Evolutionary conservation across 2,329 filamentous ascomycete species (phyloP), one percentile per base, ranked within the genome.

Genomic region (Botrytis hyacinthi): DNA sequence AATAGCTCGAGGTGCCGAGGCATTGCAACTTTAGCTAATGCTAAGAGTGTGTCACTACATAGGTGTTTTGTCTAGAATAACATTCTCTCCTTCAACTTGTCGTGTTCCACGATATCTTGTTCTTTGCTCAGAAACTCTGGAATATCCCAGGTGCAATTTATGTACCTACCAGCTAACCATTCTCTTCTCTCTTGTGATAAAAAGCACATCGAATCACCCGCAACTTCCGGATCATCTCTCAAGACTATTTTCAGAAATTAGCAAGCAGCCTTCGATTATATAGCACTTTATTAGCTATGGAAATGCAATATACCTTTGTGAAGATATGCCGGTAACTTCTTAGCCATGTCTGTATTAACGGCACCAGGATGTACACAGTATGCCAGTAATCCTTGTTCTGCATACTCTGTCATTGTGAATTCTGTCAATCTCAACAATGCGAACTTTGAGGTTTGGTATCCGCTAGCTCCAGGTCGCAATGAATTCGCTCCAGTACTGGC

Each of bases 361-460:
- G 80, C 80, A 2, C 82, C 83, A 1, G 84, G 83, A 77, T 86
- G 83, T 0, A 86, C 70, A 2, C 80, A 78, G 66, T 83, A 84
- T 8, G 82, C 80, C 26, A 85, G 62, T 4, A 86, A 69, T 4
- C 84, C 84, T 75, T 86, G 54, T 62, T 82, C 76, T 4, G 76
- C 81, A 76, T 87, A 85, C 63, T 88, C 87, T 0, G 79, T 79
- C 57, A 82, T 81, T 14, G 87, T 75, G 75, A 84, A 85, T 77
- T 89, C 86, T 1, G 84, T 85, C 62, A 89, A 82, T 18, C 86
- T 81, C 26, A 84, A 76, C 48, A 87, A 72, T 10, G 86, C 87
- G 57, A 87, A 81, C 77, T 89, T 89, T 37, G 82, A 81, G 2
- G 82, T 83, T 71, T 83, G 80, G 73, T 89, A 89, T 6, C 81